Percentiles rank a stretch among this genome's conserved stretches.
Evolutionary conservation across 2,329 filamentous ascomycete species (phyloP).

Genomic region (Penicillium thymicola): DNA sequence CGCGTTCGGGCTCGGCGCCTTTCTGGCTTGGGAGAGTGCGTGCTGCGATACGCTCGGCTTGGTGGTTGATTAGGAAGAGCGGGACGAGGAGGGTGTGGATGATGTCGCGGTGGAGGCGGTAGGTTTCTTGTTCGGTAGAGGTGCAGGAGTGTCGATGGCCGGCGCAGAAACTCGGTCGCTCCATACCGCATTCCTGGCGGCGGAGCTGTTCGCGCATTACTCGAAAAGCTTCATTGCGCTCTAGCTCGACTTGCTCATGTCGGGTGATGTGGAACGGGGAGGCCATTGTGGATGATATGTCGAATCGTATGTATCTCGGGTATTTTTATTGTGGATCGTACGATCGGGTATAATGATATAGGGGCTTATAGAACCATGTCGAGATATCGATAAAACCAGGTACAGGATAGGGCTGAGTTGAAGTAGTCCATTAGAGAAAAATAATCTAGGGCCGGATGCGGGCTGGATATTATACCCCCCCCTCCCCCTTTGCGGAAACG

Average conservation of each 20-base stretch:
- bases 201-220: conserved; percentile 34
- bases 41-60: conserved; percentile 53
- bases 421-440: conserved; percentile 5
- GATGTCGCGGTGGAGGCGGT: conserved; percentile 56
- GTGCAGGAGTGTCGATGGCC: conserved; percentile 34
- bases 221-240: conserved; percentile 35
- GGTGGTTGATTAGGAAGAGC: conserved; percentile 55
- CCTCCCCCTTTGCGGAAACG: conserved; percentile 24
- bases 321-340: not conserved
- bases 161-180: conserved; percentile 39
- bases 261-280: conserved; percentile 37
- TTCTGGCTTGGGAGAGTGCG: conserved; percentile 48
- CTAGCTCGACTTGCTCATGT: conserved; percentile 30
- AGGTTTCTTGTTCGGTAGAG: conserved; percentile 31
- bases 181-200: conserved; percentile 36
- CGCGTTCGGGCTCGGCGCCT: conserved; percentile 54
- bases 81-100: conserved; percentile 58
- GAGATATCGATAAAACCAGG: not conserved
- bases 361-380: conserved; percentile 16
- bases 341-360: not conserved
- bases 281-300: conserved; percentile 11
- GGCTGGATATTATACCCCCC: conserved; percentile 14
- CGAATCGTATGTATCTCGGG: not conserved
- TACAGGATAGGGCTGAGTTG: not conserved
- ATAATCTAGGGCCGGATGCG: conserved; percentile 17